Evolutionary conservation across 106 monocot genomes (phyloP).

Genomic region (Cymbidium sinense): DNA sequence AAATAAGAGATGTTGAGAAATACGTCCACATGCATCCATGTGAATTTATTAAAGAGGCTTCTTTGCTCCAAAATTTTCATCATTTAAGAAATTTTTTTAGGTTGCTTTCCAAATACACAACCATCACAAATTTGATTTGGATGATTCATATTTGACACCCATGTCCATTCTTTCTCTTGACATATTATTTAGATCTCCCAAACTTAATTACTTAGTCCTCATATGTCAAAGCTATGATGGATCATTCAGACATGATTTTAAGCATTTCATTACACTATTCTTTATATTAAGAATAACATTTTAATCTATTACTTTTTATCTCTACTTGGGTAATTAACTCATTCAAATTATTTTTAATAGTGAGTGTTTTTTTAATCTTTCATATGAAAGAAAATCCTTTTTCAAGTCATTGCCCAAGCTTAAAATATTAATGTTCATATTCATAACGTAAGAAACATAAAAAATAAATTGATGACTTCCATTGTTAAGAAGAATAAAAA

Average conservation of each 20-base stretch:
- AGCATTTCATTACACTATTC: background rate
- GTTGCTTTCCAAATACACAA: background rate
- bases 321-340: conserved; percentile 8
- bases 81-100: background rate
- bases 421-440: no score
- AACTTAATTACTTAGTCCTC: background rate
- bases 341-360: background rate
- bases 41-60: background rate
- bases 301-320: conserved; percentile 1
- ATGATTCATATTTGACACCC: background rate
- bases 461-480: no score
- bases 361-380: no score
- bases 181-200: background rate
- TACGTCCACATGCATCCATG: background rate
- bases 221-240: conserved; percentile 6
- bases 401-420: no score
- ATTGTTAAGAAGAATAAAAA: no score
- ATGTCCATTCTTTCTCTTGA: background rate
- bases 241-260: background rate
- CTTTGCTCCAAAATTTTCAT: background rate
- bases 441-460: no score
- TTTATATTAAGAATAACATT: background rate
- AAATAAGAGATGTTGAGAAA: no score
- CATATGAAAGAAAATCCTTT: no score
- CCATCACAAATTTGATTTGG: background rate